Evolutionary conservation across 305 asterid species (phyloP).

Genomic region (Fraxinus ornus): DNA sequence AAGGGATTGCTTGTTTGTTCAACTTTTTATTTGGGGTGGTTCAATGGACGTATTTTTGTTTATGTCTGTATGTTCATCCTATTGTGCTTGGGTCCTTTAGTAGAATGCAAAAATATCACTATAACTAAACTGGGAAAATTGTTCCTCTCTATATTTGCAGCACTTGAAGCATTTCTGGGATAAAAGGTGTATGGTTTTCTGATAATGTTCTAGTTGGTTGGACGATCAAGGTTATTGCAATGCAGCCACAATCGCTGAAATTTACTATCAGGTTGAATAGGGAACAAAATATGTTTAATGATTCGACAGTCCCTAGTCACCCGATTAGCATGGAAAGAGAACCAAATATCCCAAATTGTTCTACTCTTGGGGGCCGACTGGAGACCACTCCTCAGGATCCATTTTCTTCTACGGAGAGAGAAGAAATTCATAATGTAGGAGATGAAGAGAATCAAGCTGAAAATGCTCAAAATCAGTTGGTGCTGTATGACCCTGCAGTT

Average conservation of each 20-base stretch:
- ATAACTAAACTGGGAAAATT: neutral
- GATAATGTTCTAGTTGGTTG: constrained; percentile 21
- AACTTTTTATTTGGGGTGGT: neutral
- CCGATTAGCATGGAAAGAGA: constrained; percentile 28
- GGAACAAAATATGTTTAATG: constrained; percentile 20
- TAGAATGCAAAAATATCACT: neutral
- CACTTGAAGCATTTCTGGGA: constrained; percentile 7
- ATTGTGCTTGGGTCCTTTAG: neutral
- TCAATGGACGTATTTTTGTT: neutral
- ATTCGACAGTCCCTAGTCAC: constrained; percentile 4
- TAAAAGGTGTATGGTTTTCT: constrained; percentile 2
- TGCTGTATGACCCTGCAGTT: constrained; percentile 51
- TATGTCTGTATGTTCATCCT: neutral
- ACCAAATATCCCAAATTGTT: constrained; percentile 24
- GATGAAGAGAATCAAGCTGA: constrained; percentile 44
- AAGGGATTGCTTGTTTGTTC: neutral
- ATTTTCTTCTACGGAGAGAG: constrained; percentile 27
- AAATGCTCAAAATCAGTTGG: constrained; percentile 58
- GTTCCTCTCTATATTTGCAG: constrained; percentile 19
- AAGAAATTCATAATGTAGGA: constrained; percentile 30
- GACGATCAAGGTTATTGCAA: constrained; percentile 8
- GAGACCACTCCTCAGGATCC: constrained; percentile 31
- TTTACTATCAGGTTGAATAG: constrained; percentile 38
- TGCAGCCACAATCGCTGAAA: constrained; percentile 35
- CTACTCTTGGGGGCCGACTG: constrained; percentile 26